phyloP scores from a whole-genome alignment of 2,329 filamentous ascomycete genomes.

The Onygena corvina region DNA sequence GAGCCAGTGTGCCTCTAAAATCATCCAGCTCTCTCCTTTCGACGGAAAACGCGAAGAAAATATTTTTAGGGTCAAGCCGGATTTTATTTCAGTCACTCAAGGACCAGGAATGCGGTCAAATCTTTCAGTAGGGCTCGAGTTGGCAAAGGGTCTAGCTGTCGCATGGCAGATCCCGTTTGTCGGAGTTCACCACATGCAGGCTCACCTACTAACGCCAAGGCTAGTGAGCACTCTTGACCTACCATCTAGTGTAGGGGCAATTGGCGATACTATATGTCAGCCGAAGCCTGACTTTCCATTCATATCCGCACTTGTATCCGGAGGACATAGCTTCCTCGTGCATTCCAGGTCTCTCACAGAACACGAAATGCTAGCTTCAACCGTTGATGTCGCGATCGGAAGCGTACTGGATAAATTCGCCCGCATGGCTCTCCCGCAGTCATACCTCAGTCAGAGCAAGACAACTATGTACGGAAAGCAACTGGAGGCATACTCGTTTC shows the following conservation, averaged over 20 bases:
- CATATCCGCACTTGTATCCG: conserved; percentile 76
- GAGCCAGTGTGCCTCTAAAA: neutral
- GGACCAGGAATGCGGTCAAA: conserved; percentile 81
- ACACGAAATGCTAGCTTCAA: conserved; percentile 62
- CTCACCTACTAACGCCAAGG: conserved; percentile 78
- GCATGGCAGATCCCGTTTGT: conserved; percentile 75
- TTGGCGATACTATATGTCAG: conserved; percentile 9
- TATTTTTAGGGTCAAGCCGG: conserved; percentile 44
- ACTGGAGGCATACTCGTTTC: conserved; percentile 71
- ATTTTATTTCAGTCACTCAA: conserved; percentile 79
- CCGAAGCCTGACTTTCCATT: conserved; percentile 60
- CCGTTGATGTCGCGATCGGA: conserved; percentile 74
- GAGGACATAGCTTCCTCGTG: conserved; percentile 81
- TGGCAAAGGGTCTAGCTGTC: conserved; percentile 73
- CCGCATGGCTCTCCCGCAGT: conserved; percentile 57
- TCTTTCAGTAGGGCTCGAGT: conserved; percentile 64
- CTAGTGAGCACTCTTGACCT: conserved; percentile 51
- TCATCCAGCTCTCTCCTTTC: neutral
- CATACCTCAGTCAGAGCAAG: conserved; percentile 42
- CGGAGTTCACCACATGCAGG: conserved; percentile 94
- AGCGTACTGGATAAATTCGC: conserved; percentile 83
- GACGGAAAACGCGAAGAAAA: neutral
- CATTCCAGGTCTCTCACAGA: conserved; percentile 55
- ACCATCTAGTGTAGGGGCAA: conserved; percentile 3
- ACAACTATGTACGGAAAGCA: conserved; percentile 68